These are phyloP conservation scores for Saprolegnia parasitica DNA, from an alignment of 352 stramenopile genomes.

Conservation along the genomic window DNA sequence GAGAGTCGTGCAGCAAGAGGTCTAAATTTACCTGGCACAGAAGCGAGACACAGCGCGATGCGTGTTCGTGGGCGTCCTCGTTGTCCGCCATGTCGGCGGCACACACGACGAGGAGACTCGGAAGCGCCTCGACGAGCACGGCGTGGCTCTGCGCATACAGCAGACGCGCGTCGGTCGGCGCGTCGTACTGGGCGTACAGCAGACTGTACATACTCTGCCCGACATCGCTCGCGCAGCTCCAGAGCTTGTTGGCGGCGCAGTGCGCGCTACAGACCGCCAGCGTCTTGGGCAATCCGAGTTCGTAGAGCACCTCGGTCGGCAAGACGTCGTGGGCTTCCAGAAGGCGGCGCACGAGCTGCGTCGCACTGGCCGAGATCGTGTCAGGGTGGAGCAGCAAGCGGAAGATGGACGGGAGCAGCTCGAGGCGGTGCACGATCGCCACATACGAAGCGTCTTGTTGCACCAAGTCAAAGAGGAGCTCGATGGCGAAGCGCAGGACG, in stretches of 20 bases:
- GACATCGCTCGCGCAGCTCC: background rate
- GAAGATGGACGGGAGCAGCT: background rate
- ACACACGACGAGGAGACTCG: background rate
- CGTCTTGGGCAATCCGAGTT: background rate
- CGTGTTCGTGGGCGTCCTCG: background rate
- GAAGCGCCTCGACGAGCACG: slow-evolving; percentile 8
- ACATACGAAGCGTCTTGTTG: slow-evolving; percentile 15
- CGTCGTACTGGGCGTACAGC: slow-evolving; percentile 6
- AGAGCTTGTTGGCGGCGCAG: background rate
- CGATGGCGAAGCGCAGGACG: slow-evolving; percentile 15
- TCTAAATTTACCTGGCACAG: slow-evolving; percentile 3
- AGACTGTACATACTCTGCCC: slow-evolving; percentile 13
- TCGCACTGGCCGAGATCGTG: slow-evolving; percentile 22
- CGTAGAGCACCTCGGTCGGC: background rate
- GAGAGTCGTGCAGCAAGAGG: background rate
- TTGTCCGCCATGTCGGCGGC: background rate
- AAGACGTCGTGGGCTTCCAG: background rate
- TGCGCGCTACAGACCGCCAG: background rate
- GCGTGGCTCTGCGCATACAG: background rate
- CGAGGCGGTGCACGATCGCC: slow-evolving; percentile 10
- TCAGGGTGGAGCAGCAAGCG: background rate
- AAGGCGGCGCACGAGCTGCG: slow-evolving; percentile 9
- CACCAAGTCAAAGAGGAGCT: slow-evolving; percentile 18
- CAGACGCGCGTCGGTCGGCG: background rate
- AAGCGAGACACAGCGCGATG: slow-evolving; percentile 16